Evolutionary conservation across 768 basidiomycete genomes (phyloP).

Genomic region (Lanmaoa pseudosensibilis): DNA sequence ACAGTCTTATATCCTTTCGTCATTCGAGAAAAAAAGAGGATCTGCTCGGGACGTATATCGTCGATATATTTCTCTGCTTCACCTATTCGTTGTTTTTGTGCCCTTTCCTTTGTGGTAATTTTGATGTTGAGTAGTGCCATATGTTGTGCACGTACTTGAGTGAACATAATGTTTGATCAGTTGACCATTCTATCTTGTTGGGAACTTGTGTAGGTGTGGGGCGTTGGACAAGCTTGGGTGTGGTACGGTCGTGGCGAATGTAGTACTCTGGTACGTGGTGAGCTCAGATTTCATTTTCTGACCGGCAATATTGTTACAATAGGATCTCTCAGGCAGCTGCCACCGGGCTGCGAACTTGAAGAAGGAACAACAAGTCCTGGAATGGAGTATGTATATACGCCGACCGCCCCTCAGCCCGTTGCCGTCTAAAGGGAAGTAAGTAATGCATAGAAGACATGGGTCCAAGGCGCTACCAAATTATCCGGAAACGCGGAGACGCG

Average conservation of each 20-base stretch:
- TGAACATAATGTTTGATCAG: slow-evolving; percentile 1
- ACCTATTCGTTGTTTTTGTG: not conserved
- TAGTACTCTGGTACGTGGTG: not conserved
- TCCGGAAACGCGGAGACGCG: not conserved
- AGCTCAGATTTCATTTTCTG: not conserved
- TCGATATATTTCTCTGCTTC: not conserved
- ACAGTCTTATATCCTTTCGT: not conserved
- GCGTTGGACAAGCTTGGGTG: not conserved
- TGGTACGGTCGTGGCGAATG: not conserved
- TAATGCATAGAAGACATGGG: not conserved
- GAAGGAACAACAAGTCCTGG: not conserved
- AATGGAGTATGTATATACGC: not conserved
- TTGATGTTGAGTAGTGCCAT: slow-evolving; percentile 3
- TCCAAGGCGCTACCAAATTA: not conserved
- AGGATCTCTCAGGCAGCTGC: not conserved
- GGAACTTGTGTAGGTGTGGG: not conserved
- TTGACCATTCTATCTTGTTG: not conserved
- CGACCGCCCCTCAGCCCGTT: not conserved
- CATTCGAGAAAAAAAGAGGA: not conserved
- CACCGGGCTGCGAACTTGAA: not conserved
- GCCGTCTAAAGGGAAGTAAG: not conserved
- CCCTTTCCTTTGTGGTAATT: not conserved
- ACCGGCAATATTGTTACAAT: not conserved
- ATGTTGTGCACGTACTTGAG: not conserved
- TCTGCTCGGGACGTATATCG: not conserved